Percentiles rank a stretch among this genome's conserved stretches.
Evolutionary conservation across 306 rosid genomes (phyloP).

Genomic region (Mimosa bimucronata): DNA sequence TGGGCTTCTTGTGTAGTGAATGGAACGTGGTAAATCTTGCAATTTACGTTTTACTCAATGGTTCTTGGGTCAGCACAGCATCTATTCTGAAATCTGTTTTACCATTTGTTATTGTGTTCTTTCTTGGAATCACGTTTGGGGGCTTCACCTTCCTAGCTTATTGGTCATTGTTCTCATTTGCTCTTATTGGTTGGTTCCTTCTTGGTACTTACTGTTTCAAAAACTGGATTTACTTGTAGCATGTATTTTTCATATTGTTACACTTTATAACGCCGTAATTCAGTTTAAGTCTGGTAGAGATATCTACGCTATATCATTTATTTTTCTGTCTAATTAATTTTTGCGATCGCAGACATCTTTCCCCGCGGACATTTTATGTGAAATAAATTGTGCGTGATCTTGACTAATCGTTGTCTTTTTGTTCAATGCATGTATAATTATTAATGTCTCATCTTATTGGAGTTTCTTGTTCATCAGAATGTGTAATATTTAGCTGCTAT

Average conservation of each 20-base stretch:
- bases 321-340: conserved; percentile 2
- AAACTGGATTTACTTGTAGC: conserved; percentile 77
- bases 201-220: conserved; percentile 85
- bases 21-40: conserved; percentile 99
- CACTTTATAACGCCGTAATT: conserved; percentile 36
- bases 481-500: no score
- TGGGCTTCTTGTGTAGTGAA: conserved; percentile 67
- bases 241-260: conserved; percentile 14
- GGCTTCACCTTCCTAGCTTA: conserved; percentile 72
- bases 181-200: conserved; percentile 89
- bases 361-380: neutral
- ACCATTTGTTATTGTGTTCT: conserved; percentile 65
- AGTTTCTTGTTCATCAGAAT: no score
- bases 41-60: conserved; percentile 70
- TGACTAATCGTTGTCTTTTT: neutral
- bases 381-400: conserved; percentile 1
- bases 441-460: no score
- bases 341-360: conserved; percentile 21
- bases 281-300: conserved; percentile 22
- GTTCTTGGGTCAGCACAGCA: conserved; percentile 80
- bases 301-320: neutral
- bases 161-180: conserved; percentile 55
- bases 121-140: conserved; percentile 69
- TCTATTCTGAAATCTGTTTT: conserved; percentile 63
- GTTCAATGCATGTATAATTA: neutral